A percentile compares a stretch with the other conserved stretches of the same genome.
Evolutionary conservation across 2,329 filamentous ascomycete species (phyloP).

Genomic region (Corynespora cassiicola): DNA sequence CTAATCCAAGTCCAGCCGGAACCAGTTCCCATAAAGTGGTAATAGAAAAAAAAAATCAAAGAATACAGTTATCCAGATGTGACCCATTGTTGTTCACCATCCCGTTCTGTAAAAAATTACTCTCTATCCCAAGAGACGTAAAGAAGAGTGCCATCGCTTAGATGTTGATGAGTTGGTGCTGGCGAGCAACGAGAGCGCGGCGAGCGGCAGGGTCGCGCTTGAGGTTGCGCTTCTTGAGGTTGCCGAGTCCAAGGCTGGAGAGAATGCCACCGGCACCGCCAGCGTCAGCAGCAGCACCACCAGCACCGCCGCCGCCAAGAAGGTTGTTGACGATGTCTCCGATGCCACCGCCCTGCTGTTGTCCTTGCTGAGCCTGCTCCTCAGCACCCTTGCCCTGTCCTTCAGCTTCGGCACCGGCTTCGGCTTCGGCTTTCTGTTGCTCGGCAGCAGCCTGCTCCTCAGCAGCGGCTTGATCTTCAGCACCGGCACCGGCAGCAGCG

Average conservation of each 20-base stretch:
- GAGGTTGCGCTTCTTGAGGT: constrained; percentile 1
- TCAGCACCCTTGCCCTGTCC: not conserved
- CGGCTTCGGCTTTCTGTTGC: constrained; percentile 7
- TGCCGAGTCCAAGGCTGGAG: not conserved
- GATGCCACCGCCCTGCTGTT: constrained; percentile 10
- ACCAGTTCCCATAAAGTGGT: no score
- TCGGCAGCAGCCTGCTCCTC: constrained; percentile 3
- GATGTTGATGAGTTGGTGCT: not conserved
- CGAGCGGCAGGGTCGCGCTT: constrained; percentile 10
- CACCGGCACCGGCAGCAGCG: constrained; percentile 4
- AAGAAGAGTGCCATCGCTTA: not conserved
- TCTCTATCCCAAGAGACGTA: constrained; percentile 3
- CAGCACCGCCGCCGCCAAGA: constrained; percentile 5
- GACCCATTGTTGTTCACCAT: no score
- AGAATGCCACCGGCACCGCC: not conserved
- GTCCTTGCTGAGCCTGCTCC: constrained; percentile 7
- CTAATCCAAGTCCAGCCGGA: no score
- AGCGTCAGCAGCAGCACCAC: constrained; percentile 1
- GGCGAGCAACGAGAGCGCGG: constrained; percentile 1
- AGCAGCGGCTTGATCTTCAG: constrained; percentile 7
- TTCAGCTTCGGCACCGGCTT: constrained; percentile 1
- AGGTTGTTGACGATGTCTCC: constrained; percentile 6
- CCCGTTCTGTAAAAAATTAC: constrained; percentile 2
- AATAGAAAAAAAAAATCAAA: no score
- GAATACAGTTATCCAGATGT: no score